Evolutionary conservation across 2,329 filamentous ascomycete species (phyloP).

Genomic region (Byssoonygena ceratinophila): DNA sequence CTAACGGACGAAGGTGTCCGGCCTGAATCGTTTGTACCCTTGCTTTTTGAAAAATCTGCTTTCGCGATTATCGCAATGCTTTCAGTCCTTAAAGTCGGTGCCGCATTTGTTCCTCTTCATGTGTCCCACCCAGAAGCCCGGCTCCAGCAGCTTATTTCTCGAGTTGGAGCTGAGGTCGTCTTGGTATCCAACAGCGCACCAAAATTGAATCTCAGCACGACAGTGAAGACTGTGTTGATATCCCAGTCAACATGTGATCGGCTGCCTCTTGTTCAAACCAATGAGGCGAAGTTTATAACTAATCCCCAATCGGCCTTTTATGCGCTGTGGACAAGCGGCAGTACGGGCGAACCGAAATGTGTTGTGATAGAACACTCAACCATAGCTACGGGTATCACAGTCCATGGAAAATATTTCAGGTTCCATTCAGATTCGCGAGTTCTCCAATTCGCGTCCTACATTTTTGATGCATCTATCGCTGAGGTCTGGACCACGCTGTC

Average conservation of each 20-base stretch:
- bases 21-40: constrained; percentile 5
- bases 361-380: constrained; percentile 47
- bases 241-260: not conserved
- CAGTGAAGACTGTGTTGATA: not conserved
- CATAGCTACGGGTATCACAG: constrained; percentile 32
- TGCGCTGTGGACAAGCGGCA: constrained; percentile 10
- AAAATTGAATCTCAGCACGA: not conserved
- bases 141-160: constrained; percentile 13
- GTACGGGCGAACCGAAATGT: constrained; percentile 36
- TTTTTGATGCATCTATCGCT: constrained; percentile 33
- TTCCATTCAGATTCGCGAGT: constrained; percentile 16
- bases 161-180: constrained; percentile 17
- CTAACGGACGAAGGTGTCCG: not conserved
- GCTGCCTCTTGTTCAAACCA: not conserved
- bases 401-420: not conserved
- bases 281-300: too few species aligned
- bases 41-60: constrained; percentile 17
- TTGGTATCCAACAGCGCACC: constrained; percentile 6
- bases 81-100: constrained; percentile 17
- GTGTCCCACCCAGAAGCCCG: constrained; percentile 10
- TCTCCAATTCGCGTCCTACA: constrained; percentile 34
- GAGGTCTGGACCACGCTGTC: constrained; percentile 25
- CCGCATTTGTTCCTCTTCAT: constrained; percentile 15
- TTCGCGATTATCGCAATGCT: constrained; percentile 15
- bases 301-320: too few species aligned